Evolutionary conservation across 768 basidiomycete species (phyloP).

Genomic region (Mrakia gelida): DNA sequence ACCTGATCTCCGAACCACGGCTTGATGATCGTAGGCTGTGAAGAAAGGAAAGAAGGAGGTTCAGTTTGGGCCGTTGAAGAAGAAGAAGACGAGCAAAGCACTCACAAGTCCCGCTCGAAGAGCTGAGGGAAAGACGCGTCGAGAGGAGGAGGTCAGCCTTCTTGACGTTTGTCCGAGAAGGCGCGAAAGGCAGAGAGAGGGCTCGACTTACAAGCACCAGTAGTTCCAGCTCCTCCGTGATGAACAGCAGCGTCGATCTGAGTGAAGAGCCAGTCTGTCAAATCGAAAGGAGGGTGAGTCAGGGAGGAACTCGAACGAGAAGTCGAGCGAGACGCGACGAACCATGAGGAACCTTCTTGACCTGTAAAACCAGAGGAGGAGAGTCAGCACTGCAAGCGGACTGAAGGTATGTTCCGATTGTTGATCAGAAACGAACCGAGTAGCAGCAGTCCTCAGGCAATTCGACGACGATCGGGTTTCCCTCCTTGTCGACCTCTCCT

Average conservation of each 20-base stretch:
- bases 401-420: background rate
- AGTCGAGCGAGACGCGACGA: background rate
- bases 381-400: background rate
- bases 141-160: too few species aligned
- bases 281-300: background rate
- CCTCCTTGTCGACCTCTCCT: constrained; percentile 37
- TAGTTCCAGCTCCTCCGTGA: constrained; percentile 69
- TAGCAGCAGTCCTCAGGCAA: constrained; percentile 49
- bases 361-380: constrained; percentile 37
- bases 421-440: constrained; percentile 40
- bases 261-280: constrained; percentile 45
- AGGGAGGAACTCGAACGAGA: background rate
- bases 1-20: constrained; percentile 56
- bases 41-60: background rate
- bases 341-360: constrained; percentile 63
- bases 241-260: constrained; percentile 61
- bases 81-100: background rate
- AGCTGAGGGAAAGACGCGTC: constrained; percentile 34
- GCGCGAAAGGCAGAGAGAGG: background rate
- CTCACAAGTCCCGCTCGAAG: constrained; percentile 47
- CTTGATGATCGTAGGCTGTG: constrained; percentile 63
- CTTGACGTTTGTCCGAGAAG: background rate
- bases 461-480: constrained; percentile 27
- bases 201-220: constrained; percentile 51
- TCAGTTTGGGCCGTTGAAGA: background rate